Evolutionary conservation across 106 monocot genomes (phyloP).

Genomic region (Acanthochlamys bracteata): DNA sequence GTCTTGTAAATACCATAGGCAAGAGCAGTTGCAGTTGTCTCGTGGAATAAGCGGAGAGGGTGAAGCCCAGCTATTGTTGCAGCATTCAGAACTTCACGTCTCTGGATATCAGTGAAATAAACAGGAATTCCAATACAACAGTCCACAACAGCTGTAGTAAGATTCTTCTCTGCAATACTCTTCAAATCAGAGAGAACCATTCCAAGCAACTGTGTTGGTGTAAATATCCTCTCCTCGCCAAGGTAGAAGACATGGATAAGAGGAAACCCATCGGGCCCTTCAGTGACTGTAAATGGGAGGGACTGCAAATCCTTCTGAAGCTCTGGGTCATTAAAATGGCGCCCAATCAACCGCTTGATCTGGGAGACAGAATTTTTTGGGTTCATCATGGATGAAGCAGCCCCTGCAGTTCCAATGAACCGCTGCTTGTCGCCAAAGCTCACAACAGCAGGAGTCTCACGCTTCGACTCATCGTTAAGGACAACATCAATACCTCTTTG

Average conservation of each 20-base stretch:
- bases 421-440: constrained; percentile 87
- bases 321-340: constrained; percentile 58
- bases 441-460: constrained; percentile 77
- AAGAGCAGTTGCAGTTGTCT: constrained; percentile 66
- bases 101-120: constrained; percentile 81
- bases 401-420: constrained; percentile 67
- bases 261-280: constrained; percentile 74
- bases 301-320: constrained; percentile 43
- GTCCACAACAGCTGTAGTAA: constrained; percentile 55
- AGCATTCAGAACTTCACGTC: constrained; percentile 69
- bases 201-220: constrained; percentile 70
- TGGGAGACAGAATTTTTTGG: constrained; percentile 76
- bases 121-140: constrained; percentile 87
- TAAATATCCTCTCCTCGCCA: constrained; percentile 49
- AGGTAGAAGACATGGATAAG: constrained; percentile 60
- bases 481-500: constrained; percentile 86
- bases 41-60: constrained; percentile 74
- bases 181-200: constrained; percentile 79
- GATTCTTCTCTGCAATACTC: constrained; percentile 64
- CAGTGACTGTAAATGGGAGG: constrained; percentile 48
- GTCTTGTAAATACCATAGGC: constrained; percentile 81
- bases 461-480: constrained; percentile 90
- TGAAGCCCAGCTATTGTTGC: constrained; percentile 64
- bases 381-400: constrained; percentile 66
- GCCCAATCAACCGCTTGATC: constrained; percentile 78